Conservation (phyloP, 805 yeast genomes). For the Osmozyma mogii region DNA sequence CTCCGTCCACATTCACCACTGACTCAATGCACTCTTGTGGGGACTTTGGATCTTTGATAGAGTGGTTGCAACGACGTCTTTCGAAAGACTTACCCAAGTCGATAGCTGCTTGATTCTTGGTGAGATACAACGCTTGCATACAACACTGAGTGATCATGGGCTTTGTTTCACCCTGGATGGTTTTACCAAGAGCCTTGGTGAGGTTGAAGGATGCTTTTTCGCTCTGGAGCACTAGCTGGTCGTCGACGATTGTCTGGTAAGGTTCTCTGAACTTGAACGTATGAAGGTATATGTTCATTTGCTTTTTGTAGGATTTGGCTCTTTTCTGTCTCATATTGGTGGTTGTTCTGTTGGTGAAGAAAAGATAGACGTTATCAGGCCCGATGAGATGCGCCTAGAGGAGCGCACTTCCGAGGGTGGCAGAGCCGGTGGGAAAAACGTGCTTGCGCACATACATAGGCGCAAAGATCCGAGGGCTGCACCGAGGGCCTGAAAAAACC, state of each 20-base stretch:
- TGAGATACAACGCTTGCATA: slow-evolving; percentile 73
- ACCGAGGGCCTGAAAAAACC: no score
- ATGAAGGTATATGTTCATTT: slow-evolving; percentile 75
- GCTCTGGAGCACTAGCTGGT: slow-evolving; percentile 61
- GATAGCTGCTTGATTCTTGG: slow-evolving; percentile 68
- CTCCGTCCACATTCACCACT: slow-evolving; percentile 61
- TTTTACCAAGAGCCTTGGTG: slow-evolving; percentile 70
- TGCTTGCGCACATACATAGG: no score
- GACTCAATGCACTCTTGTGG: slow-evolving; percentile 72
- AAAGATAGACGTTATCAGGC: no score
- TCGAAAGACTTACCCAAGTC: slow-evolving; percentile 76
- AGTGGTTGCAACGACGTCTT: slow-evolving; percentile 88
- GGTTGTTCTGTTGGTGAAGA: slow-evolving; percentile 1
- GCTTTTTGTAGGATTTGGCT: slow-evolving; percentile 90
- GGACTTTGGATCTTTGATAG: slow-evolving; percentile 49
- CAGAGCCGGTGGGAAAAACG: no score
- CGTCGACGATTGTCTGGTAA: slow-evolving; percentile 83
- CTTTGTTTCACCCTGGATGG: slow-evolving; percentile 79
- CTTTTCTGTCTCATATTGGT: slow-evolving; percentile 83
- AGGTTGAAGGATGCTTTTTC: slow-evolving; percentile 66
- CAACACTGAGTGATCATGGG: slow-evolving; percentile 95
- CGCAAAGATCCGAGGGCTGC: no score
- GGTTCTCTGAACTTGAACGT: slow-evolving; percentile 92
- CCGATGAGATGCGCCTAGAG: no score
- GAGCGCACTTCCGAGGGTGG: no score